Evolutionary conservation across 208 protist species (phyloP), one percentile per base, ranked within the genome.

Genomic region (Trypanosoma theileri): DNA sequence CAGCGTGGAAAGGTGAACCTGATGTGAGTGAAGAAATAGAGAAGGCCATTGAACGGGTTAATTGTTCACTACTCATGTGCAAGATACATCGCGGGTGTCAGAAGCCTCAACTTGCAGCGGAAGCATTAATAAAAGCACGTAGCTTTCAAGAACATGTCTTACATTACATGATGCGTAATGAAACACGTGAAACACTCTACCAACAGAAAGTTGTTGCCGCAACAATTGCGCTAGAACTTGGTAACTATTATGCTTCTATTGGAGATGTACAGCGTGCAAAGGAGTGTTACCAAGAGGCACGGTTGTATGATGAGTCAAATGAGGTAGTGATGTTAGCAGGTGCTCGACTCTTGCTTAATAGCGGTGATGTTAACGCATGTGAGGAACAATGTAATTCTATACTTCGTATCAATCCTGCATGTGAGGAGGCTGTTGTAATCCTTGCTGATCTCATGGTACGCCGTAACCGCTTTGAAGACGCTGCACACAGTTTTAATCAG

Each of bases 401-500:
- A 45, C 86, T 99, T 31, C 74, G 81, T 50, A 86, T 97, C 40
- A 89, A 95, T 69, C 77, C 88, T 6, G 55, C 63, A 40, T 91
- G 91, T 58, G 92, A 96, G 28, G 90, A 96, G 45, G 97, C 96
- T 1, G 83, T 87, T 26, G 89, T 97, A 50, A 91, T 98, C 58
- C 76, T 99, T 16, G 94, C 97, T 0, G 92, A 98, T 55, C 59
- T 98, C 19, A 97, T 98, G 92, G 77, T 96, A 45, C 80, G 77
- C 16, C 81, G 77, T 26, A 66, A 90, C 62, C 79, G 96, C 19
- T 85, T 87, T 53, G 93, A 98, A 40, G 88, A 92, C 19, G 96
- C 96, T 6, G 82, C 79, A 11, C 58, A 72, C 17, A 84, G 96
- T 77, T 98, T 98, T 68, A 71, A 89, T 71, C 77, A 87, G 57